Evolutionary conservation across 1,284 basidiomycete genomes (phyloP).

Genomic region (Cutaneotrichosporon cyanovorans): DNA sequence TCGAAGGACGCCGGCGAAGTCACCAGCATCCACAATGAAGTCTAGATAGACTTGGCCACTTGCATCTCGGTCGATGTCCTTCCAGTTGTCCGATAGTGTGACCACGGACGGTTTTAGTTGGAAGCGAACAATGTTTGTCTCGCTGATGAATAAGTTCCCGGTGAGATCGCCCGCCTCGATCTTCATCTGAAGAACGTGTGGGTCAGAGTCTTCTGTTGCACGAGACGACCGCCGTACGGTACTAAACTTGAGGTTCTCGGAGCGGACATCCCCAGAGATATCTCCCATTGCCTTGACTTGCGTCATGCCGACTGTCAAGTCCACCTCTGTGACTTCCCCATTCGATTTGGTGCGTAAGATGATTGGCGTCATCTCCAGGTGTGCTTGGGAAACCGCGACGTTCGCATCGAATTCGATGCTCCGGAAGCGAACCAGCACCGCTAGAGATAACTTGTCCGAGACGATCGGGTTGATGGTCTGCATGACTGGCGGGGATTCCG

Average conservation of each 20-base stretch:
- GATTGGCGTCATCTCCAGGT: constrained; percentile 57
- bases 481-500: not conserved
- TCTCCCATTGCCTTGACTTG: constrained; percentile 62
- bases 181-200: constrained; percentile 61
- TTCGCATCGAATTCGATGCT: constrained; percentile 65
- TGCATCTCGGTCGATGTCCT: constrained; percentile 48
- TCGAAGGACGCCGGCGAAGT: constrained; percentile 62
- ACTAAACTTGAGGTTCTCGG: constrained; percentile 67
- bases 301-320: constrained; percentile 59
- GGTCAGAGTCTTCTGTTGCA: constrained; percentile 28
- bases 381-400: constrained; percentile 54
- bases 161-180: constrained; percentile 67
- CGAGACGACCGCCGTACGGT: constrained; percentile 56
- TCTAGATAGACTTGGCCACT: constrained; percentile 62
- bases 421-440: constrained; percentile 60
- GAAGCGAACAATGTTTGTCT: constrained; percentile 67
- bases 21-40: constrained; percentile 66
- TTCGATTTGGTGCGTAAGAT: constrained; percentile 34
- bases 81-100: constrained; percentile 76
- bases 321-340: constrained; percentile 46
- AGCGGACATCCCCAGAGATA: constrained; percentile 60
- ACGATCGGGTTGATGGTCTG: not conserved
- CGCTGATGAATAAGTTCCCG: constrained; percentile 65
- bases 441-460: constrained; percentile 21
- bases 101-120: constrained; percentile 72